These are phyloP conservation scores for Venturiaceae sp. DNA, from an alignment of 2,329 filamentous ascomycete species.

Conservation along the genomic window DNA sequence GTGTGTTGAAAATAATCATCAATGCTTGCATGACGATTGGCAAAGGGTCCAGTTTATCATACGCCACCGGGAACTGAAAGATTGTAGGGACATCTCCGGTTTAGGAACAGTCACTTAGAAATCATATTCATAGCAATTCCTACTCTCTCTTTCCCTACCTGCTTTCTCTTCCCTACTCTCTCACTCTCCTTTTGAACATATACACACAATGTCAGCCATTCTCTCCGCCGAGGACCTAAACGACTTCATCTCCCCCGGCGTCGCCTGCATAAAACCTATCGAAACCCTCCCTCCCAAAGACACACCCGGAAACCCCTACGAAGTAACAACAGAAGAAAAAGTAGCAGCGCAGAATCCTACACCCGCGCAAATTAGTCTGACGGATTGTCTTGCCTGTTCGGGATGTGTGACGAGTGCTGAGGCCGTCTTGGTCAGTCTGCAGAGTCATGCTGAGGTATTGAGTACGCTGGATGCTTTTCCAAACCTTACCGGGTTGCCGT, in stretches of 20 bases:
- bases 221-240: conserved; percentile 94
- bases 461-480: conserved; percentile 60
- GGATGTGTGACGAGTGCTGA: conserved; percentile 97
- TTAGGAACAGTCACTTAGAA: background rate
- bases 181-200: background rate
- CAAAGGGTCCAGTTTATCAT: too few species aligned
- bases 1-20: too few species aligned
- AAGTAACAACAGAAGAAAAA: conserved; percentile 90
- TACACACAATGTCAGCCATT: conserved; percentile 77
- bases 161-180: background rate
- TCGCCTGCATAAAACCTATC: conserved; percentile 96
- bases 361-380: conserved; percentile 87
- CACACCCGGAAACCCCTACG: conserved; percentile 47
- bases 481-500: conserved; percentile 26
- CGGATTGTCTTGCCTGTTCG: conserved; percentile 93
- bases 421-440: conserved; percentile 88
- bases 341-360: conserved; percentile 44
- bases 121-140: background rate
- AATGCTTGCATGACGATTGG: background rate
- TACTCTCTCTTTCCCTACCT: background rate
- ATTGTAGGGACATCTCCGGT: background rate
- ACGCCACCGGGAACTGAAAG: background rate
- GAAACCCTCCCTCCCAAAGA: conserved; percentile 68
- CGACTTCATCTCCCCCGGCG: conserved; percentile 96
- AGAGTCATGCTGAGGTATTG: conserved; percentile 88